Evolutionary conservation across 2,329 filamentous ascomycete genomes (phyloP).

Genomic region (Didymella lethalis): DNA sequence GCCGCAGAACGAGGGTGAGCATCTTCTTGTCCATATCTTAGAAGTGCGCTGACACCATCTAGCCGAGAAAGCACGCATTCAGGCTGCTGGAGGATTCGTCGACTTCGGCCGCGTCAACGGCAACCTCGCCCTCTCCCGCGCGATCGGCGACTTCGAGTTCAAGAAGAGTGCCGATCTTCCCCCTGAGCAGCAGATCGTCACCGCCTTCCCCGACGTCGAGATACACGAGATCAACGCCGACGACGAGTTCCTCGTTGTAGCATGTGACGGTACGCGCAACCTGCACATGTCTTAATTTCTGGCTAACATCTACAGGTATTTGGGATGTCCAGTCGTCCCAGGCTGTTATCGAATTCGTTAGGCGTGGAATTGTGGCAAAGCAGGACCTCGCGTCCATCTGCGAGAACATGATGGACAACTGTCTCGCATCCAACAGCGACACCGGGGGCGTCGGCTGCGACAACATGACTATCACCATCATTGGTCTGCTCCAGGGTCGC

Average conservation of each 20-base stretch:
- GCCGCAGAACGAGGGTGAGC: conserved; percentile 90
- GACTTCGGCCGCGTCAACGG: conserved; percentile 99
- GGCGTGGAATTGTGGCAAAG: conserved; percentile 94
- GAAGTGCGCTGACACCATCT: conserved; percentile 32
- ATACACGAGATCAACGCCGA: conserved; percentile 89
- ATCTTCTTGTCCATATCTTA: conserved; percentile 16
- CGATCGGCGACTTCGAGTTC: conserved; percentile 99
- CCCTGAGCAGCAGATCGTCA: conserved; percentile 98
- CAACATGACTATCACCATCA: conserved; percentile 98
- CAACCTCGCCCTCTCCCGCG: conserved; percentile 93
- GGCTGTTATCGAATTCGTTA: conserved; percentile 94
- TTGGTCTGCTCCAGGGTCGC: conserved; percentile 89
- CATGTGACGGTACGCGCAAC: conserved; percentile 51
- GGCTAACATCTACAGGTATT: conserved; percentile 71
- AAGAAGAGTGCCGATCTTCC: conserved; percentile 98
- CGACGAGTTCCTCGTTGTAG: conserved; percentile 77
- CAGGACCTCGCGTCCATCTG: conserved; percentile 94
- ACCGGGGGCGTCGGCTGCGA: conserved; percentile 97
- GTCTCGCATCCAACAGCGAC: conserved; percentile 95
- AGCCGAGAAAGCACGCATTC: conserved; percentile 97
- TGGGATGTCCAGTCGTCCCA: conserved; percentile 99
- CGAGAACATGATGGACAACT: conserved; percentile 99
- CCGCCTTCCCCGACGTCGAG: conserved; percentile 92
- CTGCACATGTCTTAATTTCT: not conserved
- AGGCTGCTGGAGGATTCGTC: conserved; percentile 93